These are phyloP conservation scores for Fusarium zealandicum DNA, from an alignment of 2,329 filamentous ascomycete genomes.

Conservation along the genomic window DNA sequence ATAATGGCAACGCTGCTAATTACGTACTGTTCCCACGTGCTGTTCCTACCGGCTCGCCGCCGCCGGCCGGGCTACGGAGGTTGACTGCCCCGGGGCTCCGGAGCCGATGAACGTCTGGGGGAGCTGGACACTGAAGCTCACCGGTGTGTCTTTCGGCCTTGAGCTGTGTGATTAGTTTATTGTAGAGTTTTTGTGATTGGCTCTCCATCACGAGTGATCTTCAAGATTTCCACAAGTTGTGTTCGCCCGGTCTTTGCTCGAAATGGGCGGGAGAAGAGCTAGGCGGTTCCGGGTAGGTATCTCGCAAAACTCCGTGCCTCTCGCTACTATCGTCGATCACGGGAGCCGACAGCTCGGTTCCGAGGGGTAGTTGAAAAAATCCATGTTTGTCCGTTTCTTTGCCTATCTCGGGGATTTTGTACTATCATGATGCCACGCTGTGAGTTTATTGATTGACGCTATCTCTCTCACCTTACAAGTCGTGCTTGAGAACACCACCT, in stretches of 20 bases:
- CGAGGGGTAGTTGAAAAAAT: background rate
- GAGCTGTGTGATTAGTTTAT: too few relatives aligned
- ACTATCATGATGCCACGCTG: background rate
- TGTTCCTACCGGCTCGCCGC: background rate
- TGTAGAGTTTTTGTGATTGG: too few relatives aligned
- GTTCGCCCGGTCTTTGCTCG: too few relatives aligned
- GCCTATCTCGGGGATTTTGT: background rate
- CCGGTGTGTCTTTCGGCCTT: too few relatives aligned
- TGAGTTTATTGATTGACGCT: conserved; percentile 1
- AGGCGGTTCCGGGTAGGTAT: conserved; percentile 19
- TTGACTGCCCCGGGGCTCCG: conserved; percentile 19
- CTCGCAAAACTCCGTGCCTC: conserved; percentile 6
- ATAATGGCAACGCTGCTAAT: background rate
- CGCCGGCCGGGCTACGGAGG: conserved; percentile 18
- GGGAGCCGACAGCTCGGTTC: conserved; percentile 26
- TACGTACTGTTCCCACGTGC: background rate
- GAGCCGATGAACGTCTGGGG: conserved; percentile 3
- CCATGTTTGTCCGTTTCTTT: background rate
- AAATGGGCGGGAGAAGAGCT: background rate
- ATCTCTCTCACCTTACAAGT: background rate
- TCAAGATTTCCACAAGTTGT: too few relatives aligned
- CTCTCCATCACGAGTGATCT: background rate
- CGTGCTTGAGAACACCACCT: background rate
- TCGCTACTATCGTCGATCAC: background rate
- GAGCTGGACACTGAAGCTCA: conserved; percentile 1